Evolutionary conservation across 768 basidiomycete species (phyloP).

Genomic region (Scleroderma citrinum): DNA sequence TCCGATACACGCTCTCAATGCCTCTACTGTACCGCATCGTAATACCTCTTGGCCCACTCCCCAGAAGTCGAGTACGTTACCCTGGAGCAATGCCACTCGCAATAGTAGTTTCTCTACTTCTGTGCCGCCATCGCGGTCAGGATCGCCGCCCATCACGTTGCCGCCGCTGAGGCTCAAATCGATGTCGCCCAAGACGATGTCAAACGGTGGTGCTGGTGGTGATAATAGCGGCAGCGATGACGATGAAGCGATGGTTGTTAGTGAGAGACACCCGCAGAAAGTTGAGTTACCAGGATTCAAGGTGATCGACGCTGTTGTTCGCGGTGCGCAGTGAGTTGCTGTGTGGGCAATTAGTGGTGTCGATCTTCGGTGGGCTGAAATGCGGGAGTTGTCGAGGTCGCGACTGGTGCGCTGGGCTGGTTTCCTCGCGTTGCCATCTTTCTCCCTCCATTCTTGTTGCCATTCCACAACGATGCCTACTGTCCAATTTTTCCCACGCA

Average conservation of each 20-base stretch:
- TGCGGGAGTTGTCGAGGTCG: too few species aligned
- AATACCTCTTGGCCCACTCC: conserved; percentile 36
- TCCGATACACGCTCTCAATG: conserved; percentile 45
- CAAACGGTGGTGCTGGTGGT: not conserved
- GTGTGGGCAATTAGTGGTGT: too few species aligned
- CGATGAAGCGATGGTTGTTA: conserved; percentile 10
- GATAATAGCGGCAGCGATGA: conserved; percentile 17
- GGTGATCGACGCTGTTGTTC: conserved; percentile 52
- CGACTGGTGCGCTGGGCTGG: not conserved
- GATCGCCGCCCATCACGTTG: conserved; percentile 65
- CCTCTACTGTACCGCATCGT: conserved; percentile 24
- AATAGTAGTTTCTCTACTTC: conserved; percentile 11
- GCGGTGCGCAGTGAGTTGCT: conserved; percentile 12
- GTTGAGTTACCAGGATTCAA: conserved; percentile 60
- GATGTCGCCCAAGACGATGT: conserved; percentile 8
- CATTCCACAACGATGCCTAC: too few species aligned
- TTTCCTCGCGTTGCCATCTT: not conserved
- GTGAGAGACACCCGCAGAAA: conserved; percentile 18
- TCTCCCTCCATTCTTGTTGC: not conserved
- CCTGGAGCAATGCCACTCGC: not conserved
- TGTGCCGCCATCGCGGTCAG: conserved; percentile 55
- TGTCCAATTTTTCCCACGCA: too few species aligned
- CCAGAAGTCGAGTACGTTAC: conserved; percentile 10
- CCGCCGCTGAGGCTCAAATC: conserved; percentile 56
- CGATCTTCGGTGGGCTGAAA: too few species aligned